A percentile compares a stretch with the other conserved stretches of the same genome.
phyloP scores from a whole-genome alignment of 805 yeast genomes.

The Ogataea zsoltii region DNA sequence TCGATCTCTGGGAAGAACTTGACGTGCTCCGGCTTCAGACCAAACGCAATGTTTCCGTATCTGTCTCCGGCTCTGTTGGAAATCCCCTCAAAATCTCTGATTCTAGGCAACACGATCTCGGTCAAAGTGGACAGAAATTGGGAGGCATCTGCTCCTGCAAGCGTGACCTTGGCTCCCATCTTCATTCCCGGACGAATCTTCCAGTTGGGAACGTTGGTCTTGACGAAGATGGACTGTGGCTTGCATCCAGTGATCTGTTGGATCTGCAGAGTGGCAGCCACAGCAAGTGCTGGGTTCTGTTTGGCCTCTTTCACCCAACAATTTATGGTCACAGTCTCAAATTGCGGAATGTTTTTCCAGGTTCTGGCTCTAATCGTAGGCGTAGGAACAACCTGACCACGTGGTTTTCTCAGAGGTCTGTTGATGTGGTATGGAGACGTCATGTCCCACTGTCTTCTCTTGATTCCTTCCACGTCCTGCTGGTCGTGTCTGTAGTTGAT shows the following conservation, averaged over 20 bases:
- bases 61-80: conserved; percentile 77
- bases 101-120: conserved; percentile 90
- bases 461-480: conserved; percentile 56
- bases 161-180: conserved; percentile 84
- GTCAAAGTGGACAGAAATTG: conserved; percentile 86
- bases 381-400: conserved; percentile 71
- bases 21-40: conserved; percentile 74
- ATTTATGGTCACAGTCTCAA: conserved; percentile 69
- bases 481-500: conserved; percentile 73
- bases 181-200: conserved; percentile 82
- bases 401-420: conserved; percentile 75
- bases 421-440: conserved; percentile 85
- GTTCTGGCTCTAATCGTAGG: conserved; percentile 71
- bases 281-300: conserved; percentile 67
- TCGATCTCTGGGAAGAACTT: conserved; percentile 92
- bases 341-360: conserved; percentile 69
- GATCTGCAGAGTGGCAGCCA: conserved; percentile 74
- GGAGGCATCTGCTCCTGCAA: conserved; percentile 77
- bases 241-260: conserved; percentile 95
- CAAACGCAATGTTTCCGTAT: conserved; percentile 83
- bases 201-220: conserved; percentile 82
- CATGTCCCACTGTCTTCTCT: conserved; percentile 82
- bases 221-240: conserved; percentile 71
- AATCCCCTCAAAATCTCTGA: conserved; percentile 83
- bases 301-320: conserved; percentile 75